Evolutionary conservation across 768 basidiomycete genomes (phyloP).

Genomic region (Trametopsis cervina): DNA sequence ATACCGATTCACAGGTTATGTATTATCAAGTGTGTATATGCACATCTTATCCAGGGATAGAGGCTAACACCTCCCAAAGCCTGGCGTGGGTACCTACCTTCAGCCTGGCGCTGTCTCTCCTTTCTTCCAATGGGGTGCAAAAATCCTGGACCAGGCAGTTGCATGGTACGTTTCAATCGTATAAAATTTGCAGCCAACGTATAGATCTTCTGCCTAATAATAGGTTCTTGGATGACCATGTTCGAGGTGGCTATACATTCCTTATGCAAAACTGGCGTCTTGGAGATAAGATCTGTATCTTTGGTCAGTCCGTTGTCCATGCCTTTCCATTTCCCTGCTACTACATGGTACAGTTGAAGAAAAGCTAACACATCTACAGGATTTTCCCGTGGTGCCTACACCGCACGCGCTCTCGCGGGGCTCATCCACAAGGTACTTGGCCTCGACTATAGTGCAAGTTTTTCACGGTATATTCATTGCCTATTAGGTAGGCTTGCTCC

Average conservation of each 20-base stretch:
- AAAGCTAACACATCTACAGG: conserved; percentile 34
- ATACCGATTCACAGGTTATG: conserved; percentile 41
- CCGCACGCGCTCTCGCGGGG: conserved; percentile 67
- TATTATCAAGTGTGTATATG: conserved; percentile 42
- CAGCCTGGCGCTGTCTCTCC: conserved; percentile 64
- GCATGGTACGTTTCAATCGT: conserved; percentile 58
- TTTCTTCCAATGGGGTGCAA: conserved; percentile 49
- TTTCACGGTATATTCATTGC: not conserved
- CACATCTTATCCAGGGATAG: not conserved
- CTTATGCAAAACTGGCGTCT: conserved; percentile 71
- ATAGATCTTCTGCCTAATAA: not conserved
- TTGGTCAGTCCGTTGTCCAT: conserved; percentile 38
- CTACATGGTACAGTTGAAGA: not conserved
- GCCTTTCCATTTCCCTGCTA: no score
- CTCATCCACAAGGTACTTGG: conserved; percentile 63
- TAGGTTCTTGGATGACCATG: conserved; percentile 67
- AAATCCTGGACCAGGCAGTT: conserved; percentile 57
- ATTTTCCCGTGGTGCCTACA: conserved; percentile 69
- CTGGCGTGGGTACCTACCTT: conserved; percentile 45
- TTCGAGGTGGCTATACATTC: conserved; percentile 70
- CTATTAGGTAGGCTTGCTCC: conserved; percentile 71
- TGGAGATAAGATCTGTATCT: conserved; percentile 71
- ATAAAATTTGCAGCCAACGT: no score
- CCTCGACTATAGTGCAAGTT: no score
- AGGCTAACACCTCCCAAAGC: conserved; percentile 20